A percentile compares a stretch with the other conserved stretches of the same genome.
These are phyloP conservation scores for Sporothrix dimorphospora DNA, from an alignment of 2,329 filamentous ascomycete species.

Conservation along the genomic window DNA sequence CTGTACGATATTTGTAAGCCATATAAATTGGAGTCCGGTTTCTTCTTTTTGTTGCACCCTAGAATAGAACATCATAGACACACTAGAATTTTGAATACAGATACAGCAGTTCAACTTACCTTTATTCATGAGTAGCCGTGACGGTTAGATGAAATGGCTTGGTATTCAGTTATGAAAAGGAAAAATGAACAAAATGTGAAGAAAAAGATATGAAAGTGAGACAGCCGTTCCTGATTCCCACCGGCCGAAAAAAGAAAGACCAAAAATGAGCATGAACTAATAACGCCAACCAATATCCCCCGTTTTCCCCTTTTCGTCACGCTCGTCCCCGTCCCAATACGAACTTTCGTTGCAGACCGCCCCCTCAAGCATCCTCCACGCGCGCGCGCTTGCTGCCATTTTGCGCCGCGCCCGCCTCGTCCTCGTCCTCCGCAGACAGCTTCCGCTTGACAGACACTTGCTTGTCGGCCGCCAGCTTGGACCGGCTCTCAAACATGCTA, in stretches of 20 bases:
- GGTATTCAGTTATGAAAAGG: not conserved
- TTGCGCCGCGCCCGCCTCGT: slow-evolving; percentile 32
- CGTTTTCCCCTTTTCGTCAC: not conserved
- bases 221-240: not conserved
- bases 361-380: slow-evolving; percentile 22
- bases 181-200: not conserved
- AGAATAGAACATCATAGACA: slow-evolving; percentile 8
- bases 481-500: slow-evolving; percentile 48
- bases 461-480: slow-evolving; percentile 36
- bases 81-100: not conserved
- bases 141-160: not conserved
- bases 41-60: slow-evolving; percentile 3
- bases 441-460: slow-evolving; percentile 33
- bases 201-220: not conserved
- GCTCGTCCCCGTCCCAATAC: too few relatives aligned
- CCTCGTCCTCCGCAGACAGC: slow-evolving; percentile 33
- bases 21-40: not conserved
- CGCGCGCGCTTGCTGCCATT: slow-evolving; percentile 27
- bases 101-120: not conserved
- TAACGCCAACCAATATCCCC: not conserved
- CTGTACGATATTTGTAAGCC: slow-evolving; percentile 18
- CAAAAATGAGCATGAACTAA: not conserved
- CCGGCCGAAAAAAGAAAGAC: not conserved
- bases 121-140: not conserved
- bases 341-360: too few relatives aligned